phyloP scores from a whole-genome alignment of 1,284 basidiomycete species.

The Cutaneotrichosporon spelunceum region DNA sequence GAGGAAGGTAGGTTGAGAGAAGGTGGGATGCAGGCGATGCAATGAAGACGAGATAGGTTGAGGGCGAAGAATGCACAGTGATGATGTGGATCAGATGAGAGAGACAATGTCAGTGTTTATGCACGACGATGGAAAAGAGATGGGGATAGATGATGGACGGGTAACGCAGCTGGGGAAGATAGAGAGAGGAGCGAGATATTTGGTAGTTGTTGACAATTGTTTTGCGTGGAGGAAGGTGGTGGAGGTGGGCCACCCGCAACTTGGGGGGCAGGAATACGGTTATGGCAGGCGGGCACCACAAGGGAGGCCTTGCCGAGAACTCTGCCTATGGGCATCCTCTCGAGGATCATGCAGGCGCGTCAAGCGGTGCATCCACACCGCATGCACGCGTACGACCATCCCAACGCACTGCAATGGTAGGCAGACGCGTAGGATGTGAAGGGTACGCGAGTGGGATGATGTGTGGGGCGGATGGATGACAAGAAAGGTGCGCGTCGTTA shows the following conservation, averaged over 20 bases:
- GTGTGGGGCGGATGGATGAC: background rate
- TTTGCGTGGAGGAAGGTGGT: conserved; percentile 9
- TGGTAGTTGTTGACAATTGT: conserved; percentile 9
- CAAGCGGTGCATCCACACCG: conserved; percentile 1
- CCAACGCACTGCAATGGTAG: background rate
- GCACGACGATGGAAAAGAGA: background rate
- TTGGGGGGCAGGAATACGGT: conserved; percentile 7
- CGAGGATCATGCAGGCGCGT: background rate
- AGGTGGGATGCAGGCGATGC: background rate
- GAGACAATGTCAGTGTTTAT: background rate
- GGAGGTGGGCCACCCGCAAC: conserved; percentile 1
- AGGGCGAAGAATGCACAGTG: background rate
- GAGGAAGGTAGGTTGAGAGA: background rate
- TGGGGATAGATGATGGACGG: background rate
- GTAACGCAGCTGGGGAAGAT: background rate
- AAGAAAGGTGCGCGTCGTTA: background rate
- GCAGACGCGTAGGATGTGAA: background rate
- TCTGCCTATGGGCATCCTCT: background rate
- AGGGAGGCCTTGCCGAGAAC: background rate
- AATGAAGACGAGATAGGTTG: background rate
- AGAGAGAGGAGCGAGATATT: background rate
- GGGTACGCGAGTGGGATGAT: background rate
- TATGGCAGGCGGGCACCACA: background rate
- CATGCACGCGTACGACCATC: background rate
- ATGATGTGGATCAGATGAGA: background rate